Evolutionary conservation across 169 alveolate species (phyloP), one percentile per base, ranked within the genome.

Genomic region (Plasmodium fragile): DNA sequence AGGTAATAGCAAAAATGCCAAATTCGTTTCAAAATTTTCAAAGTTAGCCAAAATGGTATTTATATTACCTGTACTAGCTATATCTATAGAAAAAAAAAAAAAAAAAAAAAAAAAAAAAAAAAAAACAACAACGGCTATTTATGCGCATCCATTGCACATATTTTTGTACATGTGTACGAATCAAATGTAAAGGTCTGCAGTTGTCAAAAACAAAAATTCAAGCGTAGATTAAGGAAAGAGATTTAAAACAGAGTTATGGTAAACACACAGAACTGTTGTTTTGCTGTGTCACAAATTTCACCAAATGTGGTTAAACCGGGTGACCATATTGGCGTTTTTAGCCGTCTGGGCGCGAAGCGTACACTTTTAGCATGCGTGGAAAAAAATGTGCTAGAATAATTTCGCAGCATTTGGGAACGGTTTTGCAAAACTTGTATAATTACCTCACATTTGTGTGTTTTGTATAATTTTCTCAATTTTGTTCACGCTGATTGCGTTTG

Each of bases 381-480:
- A 78, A 78, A 30, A 65, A 78, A 78, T 78, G 53, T 78, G 32
- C 83, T 36, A 41, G 72, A 41, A 78, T 11, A 39, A 78, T 41
- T 78, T 41, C 32, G 53, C 53, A 41, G 69, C 32, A 41, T 22
- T 41, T 78, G 25, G 39, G 55, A 10, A 22, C 55, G 32, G 13
- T 78, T 78, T 78, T 78, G 32, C 53, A 36, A 22, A 78, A 41
- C n/a, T 28, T 65, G 75, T 18, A 65, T 65, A 65, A 65, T 28
- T 65, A 22, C 75, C 75, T 25, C 75, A 65, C 36, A n/a, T 2
- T 77, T 39, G 13, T 28, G 32, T 11, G 32, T 11, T 16, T 41
- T 77, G 34, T 59, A 10, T 34, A 3, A 59, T 18, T 59, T 0
- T 13, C 32, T 4, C 34, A 45, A 4, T 45, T 8, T 45, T 45